These are phyloP conservation scores for Suhomyces xylopsoci DNA, from an alignment of 805 yeast genomes.

Conservation along the genomic window DNA sequence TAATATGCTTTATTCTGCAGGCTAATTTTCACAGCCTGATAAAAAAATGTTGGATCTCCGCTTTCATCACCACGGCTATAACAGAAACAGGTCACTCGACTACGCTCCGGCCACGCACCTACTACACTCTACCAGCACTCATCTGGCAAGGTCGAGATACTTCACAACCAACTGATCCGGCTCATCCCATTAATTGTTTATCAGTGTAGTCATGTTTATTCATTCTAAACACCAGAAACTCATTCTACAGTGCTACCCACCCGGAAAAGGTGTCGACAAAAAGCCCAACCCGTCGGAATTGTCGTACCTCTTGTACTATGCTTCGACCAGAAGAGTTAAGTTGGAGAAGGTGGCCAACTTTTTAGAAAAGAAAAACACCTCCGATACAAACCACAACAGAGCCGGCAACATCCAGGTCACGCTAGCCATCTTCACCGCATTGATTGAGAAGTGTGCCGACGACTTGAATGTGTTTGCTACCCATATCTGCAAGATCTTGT, in stretches of 20 bases:
- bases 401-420: slow-evolving; percentile 85
- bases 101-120: background rate
- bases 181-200: background rate
- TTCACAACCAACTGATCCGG: background rate
- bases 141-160: background rate
- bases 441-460: slow-evolving; percentile 74
- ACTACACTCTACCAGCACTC: background rate
- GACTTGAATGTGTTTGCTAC: slow-evolving; percentile 81
- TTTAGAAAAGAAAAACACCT: slow-evolving; percentile 55
- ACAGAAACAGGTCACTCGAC: background rate
- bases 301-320: slow-evolving; percentile 83
- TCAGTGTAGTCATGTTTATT: slow-evolving; percentile 28
- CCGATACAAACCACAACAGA: slow-evolving; percentile 59
- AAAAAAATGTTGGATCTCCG: background rate
- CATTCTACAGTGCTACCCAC: slow-evolving; percentile 88
- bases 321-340: slow-evolving; percentile 84
- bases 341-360: slow-evolving; percentile 80
- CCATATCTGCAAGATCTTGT: slow-evolving; percentile 61
- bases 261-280: slow-evolving; percentile 82
- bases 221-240: slow-evolving; percentile 86
- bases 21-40: background rate
- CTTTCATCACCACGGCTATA: background rate
- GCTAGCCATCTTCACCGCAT: slow-evolving; percentile 60
- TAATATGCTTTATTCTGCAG: background rate
- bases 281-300: slow-evolving; percentile 91